Evolutionary conservation across 805 yeast genomes (phyloP).

Genomic region (Candida schatavii): DNA sequence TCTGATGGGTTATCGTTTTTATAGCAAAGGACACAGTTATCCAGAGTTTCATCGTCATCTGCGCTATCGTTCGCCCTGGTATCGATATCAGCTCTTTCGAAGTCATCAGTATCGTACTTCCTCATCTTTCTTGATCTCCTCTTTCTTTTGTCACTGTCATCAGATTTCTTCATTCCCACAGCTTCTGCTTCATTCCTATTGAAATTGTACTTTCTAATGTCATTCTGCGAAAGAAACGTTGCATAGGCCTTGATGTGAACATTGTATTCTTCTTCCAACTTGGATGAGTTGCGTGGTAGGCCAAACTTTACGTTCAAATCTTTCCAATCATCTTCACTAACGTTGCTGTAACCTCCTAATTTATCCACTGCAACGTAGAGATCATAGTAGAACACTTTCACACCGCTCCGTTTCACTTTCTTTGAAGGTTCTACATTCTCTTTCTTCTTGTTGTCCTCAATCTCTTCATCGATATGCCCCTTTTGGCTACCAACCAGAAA

Average conservation of each 20-base stretch:
- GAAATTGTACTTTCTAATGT: conserved; percentile 23
- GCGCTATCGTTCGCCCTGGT: conserved; percentile 24
- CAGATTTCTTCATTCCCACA: not conserved
- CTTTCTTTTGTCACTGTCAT: not conserved
- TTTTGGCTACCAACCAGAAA: conserved; percentile 13
- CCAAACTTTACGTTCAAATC: conserved; percentile 23
- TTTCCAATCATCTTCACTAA: conserved; percentile 19
- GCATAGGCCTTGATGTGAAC: conserved; percentile 30
- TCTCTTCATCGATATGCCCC: conserved; percentile 1
- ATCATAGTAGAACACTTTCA: conserved; percentile 35
- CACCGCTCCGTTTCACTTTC: conserved; percentile 1
- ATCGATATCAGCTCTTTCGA: not conserved
- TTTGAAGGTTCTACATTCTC: not conserved
- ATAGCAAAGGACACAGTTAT: conserved; percentile 49
- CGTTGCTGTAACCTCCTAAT: conserved; percentile 16
- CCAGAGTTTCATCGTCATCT: conserved; percentile 31
- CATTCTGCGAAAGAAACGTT: conserved; percentile 23
- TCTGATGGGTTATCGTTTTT: conserved; percentile 41
- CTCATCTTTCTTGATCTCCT: not conserved
- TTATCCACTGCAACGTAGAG: conserved; percentile 32
- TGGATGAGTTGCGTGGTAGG: conserved; percentile 12
- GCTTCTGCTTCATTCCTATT: not conserved
- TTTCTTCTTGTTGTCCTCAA: not conserved
- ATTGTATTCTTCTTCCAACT: conserved; percentile 23
- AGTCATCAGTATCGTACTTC: not conserved